phyloP scores from a whole-genome alignment of 345 rosid genomes.

The Bruguiera gymnorhiza region DNA sequence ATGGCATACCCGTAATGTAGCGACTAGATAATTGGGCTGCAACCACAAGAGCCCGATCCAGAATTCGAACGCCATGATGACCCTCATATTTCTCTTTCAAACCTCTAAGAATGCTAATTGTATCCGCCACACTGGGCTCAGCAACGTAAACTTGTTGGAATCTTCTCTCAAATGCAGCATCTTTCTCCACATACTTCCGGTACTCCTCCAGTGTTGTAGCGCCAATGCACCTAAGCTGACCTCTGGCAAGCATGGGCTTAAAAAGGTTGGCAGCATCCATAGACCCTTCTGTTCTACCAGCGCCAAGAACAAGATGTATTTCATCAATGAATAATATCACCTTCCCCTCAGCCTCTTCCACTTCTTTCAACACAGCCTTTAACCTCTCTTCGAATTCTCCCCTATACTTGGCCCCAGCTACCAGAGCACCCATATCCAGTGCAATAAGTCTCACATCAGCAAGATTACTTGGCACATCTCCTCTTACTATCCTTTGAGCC shows the following conservation, averaged over 20 bases:
- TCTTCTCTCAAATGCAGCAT: slow-evolving; percentile 87
- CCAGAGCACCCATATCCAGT: slow-evolving; percentile 79
- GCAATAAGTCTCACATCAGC: slow-evolving; percentile 80
- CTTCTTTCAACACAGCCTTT: slow-evolving; percentile 82
- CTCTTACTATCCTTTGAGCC: slow-evolving; percentile 81
- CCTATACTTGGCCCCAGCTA: slow-evolving; percentile 78
- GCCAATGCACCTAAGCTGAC: slow-evolving; percentile 86
- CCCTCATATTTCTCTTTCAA: slow-evolving; percentile 90
- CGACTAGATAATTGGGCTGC: slow-evolving; percentile 88
- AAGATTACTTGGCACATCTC: slow-evolving; percentile 85
- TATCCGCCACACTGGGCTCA: slow-evolving; percentile 85
- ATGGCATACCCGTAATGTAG: slow-evolving; percentile 66
- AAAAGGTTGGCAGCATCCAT: slow-evolving; percentile 96
- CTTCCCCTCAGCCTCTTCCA: slow-evolving; percentile 87
- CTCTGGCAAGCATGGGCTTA: slow-evolving; percentile 93
- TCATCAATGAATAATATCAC: slow-evolving; percentile 90
- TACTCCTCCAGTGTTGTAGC: slow-evolving; percentile 92
- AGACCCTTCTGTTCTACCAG: slow-evolving; percentile 77
- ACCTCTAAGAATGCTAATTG: slow-evolving; percentile 81
- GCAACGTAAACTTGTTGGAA: slow-evolving; percentile 89
- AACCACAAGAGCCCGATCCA: slow-evolving; percentile 72
- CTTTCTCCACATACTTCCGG: slow-evolving; percentile 88
- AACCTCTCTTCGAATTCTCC: slow-evolving; percentile 85
- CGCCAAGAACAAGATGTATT: slow-evolving; percentile 85
- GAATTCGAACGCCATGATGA: slow-evolving; percentile 92